Conservation (phyloP, 352 stramenopile species). For the Phytophthora podocarpi region DNA sequence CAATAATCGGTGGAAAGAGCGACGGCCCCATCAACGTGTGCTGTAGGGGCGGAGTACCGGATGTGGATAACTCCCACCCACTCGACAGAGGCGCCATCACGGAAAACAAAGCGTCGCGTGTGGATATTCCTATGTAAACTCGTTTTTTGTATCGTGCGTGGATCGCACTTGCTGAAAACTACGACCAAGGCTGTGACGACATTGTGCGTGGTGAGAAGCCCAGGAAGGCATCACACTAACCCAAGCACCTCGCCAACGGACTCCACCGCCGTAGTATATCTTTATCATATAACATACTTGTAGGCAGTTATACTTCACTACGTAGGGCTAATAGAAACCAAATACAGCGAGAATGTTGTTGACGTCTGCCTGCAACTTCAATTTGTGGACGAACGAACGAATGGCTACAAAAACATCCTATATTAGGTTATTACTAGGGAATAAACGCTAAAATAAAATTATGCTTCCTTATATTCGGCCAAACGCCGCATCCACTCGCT, state of each 20-base stretch:
- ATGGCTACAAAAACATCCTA: slow-evolving; percentile 9
- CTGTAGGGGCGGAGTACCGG: too few species aligned
- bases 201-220: neutral
- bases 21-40: neutral
- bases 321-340: neutral
- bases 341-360: slow-evolving; percentile 13
- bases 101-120: slow-evolving; percentile 6
- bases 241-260: neutral
- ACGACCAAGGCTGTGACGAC: slow-evolving; percentile 1
- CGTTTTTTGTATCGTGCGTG: slow-evolving; percentile 21
- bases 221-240: neutral
- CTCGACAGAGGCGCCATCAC: too few species aligned
- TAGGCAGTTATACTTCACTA: slow-evolving; percentile 12
- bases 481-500: slow-evolving; percentile 3
- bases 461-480: neutral
- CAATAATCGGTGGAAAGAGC: slow-evolving; percentile 4
- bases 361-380: slow-evolving; percentile 12
- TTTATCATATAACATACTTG: slow-evolving; percentile 32
- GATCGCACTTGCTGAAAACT: slow-evolving; percentile 17
- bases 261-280: slow-evolving; percentile 21
- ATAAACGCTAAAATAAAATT: neutral
- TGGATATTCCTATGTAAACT: slow-evolving; percentile 31
- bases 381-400: neutral
- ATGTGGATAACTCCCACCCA: too few species aligned
- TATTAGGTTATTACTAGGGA: neutral